Percentiles rank a stretch among this genome's conserved stretches.
Evolutionary conservation across 2,329 filamentous ascomycete species (phyloP).

Genomic region (Curvularia eragrostidis): DNA sequence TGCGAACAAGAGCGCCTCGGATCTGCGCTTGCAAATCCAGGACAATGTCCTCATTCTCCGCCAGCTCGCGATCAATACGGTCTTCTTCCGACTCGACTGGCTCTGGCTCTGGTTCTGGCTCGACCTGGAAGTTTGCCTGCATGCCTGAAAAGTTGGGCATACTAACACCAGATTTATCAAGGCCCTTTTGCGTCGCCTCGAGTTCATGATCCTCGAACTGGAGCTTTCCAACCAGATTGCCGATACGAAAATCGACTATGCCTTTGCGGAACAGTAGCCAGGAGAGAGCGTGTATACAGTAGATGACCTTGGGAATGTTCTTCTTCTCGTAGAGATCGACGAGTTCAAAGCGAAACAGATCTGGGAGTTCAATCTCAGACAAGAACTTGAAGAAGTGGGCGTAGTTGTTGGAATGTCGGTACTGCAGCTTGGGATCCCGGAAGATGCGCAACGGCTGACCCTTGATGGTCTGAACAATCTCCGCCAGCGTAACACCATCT

Average conservation of each 20-base stretch:
- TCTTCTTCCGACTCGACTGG: slow-evolving; percentile 88
- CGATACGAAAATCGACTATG: slow-evolving; percentile 93
- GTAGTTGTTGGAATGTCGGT: slow-evolving; percentile 96
- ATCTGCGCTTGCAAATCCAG: slow-evolving; percentile 86
- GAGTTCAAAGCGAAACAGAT: slow-evolving; percentile 94
- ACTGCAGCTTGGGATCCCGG: slow-evolving; percentile 82
- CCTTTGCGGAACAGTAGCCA: slow-evolving; percentile 97
- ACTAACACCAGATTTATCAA: slow-evolving; percentile 91
- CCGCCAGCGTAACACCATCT: slow-evolving; percentile 91
- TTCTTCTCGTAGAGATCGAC: slow-evolving; percentile 99
- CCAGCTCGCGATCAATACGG: slow-evolving; percentile 79
- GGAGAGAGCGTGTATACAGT: slow-evolving; percentile 95
- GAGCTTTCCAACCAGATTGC: slow-evolving; percentile 93
- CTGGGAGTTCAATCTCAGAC: slow-evolving; percentile 88
- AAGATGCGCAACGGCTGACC: slow-evolving; percentile 82
- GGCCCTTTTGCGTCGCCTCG: slow-evolving; percentile 93
- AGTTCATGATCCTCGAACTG: slow-evolving; percentile 98
- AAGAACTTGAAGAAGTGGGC: slow-evolving; percentile 94
- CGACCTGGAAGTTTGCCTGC: slow-evolving; percentile 92
- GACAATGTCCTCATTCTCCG: slow-evolving; percentile 74
- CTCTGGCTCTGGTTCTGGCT: slow-evolving; percentile 78
- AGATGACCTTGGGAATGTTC: slow-evolving; percentile 98
- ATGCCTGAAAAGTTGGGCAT: slow-evolving; percentile 99
- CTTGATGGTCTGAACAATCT: slow-evolving; percentile 88
- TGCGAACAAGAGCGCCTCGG: slow-evolving; percentile 77